Evolutionary conservation across 2,329 filamentous ascomycete species (phyloP).

Genomic region (Teratosphaeria nubilosa): DNA sequence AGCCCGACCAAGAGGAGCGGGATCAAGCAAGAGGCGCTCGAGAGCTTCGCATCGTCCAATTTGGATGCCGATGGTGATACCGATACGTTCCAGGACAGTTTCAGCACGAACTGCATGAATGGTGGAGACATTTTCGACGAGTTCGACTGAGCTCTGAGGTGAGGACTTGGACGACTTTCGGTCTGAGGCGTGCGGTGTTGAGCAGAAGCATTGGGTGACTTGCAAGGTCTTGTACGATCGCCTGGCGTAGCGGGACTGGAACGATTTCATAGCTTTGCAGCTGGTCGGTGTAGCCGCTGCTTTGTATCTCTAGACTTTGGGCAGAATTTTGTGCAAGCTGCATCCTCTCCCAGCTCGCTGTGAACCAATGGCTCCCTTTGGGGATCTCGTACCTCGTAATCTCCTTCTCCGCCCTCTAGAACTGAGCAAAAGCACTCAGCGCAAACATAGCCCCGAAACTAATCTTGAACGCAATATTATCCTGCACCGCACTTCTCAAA

Average conservation of each 20-base stretch:
- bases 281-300: not conserved
- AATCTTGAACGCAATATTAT: slow-evolving; percentile 54
- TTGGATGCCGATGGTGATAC: not conserved
- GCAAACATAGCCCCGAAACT: slow-evolving; percentile 66
- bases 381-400: not conserved
- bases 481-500: slow-evolving; percentile 42
- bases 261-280: not conserved
- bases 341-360: not conserved
- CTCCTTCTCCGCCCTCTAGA: not conserved
- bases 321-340: not conserved
- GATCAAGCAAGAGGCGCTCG: slow-evolving; percentile 17
- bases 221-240: not conserved
- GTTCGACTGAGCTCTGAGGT: not conserved
- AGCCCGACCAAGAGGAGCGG: slow-evolving; percentile 12
- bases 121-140: not conserved
- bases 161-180: not conserved
- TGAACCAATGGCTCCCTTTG: not conserved
- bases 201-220: not conserved
- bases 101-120: not conserved
- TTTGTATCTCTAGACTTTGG: not conserved
- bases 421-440: slow-evolving; percentile 48
- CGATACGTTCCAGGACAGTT: not conserved
- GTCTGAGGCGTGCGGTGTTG: not conserved
- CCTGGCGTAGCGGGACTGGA: not conserved
- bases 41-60: not conserved